Conservation (phyloP, 176 grass and related monocot genomes). For the Cymbopogon citratus region DNA sequence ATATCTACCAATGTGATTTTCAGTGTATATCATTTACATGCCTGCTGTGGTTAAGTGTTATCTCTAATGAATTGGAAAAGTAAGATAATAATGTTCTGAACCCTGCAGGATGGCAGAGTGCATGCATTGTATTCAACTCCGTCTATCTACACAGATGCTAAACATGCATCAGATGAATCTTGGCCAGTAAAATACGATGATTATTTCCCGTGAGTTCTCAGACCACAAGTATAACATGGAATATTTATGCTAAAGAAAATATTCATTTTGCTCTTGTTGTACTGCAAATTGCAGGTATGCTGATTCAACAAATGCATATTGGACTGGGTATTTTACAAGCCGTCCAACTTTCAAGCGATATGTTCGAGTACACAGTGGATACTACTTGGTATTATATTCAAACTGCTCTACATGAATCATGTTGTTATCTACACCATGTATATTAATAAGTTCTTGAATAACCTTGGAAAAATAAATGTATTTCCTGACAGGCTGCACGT, state of each 20-base stretch:
- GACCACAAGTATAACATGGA: not conserved
- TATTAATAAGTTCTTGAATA: not conserved
- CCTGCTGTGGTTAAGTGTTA: not conserved
- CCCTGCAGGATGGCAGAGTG: conserved; percentile 70
- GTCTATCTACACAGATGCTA: conserved; percentile 83
- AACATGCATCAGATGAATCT: conserved; percentile 66
- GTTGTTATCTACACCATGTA: not conserved
- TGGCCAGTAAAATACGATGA: conserved; percentile 89
- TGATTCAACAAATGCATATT: conserved; percentile 73
- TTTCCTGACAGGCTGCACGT: conserved; percentile 50
- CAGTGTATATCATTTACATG: not conserved
- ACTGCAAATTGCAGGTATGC: conserved; percentile 60
- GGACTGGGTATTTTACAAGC: conserved; percentile 94
- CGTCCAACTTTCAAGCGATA: conserved; percentile 78
- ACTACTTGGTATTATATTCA: conserved; percentile 46
- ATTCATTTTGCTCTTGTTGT: not conserved
- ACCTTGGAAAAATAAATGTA: not conserved
- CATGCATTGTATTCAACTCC: conserved; percentile 88
- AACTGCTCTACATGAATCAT: not conserved
- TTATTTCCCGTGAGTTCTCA: conserved; percentile 74
- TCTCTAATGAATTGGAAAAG: not conserved
- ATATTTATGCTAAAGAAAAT: not conserved
- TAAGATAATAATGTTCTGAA: conserved; percentile 5
- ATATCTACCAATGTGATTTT: not conserved
- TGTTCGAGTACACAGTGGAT: conserved; percentile 72